Base-by-base conservation (phyloP, 257 asterid genomes). In the Penstemon davidsonii region DNA sequence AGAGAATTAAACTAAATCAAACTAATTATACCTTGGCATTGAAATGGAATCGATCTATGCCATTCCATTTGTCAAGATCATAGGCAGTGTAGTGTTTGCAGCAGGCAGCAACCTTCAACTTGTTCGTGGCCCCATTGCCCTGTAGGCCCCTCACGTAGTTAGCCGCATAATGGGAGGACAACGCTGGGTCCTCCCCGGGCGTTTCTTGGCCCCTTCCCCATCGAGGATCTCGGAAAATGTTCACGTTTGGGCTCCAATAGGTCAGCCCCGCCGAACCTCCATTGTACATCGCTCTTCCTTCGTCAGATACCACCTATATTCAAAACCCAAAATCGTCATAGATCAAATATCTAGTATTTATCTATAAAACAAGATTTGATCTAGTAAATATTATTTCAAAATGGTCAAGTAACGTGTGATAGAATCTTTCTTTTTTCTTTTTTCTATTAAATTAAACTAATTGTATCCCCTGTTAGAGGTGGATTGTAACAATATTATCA, bases 191-290 rank as follows among this genome's bases (percentile, higher is more conserved):
- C 75, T 91, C 98, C 0, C 98, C 96, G 0, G 97, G 96, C 2
- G 97, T 91, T 75, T 91, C 97, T 64, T 91, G 96, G 62, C 96
- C 90, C 49, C 98, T 38, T 0, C 98, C 98, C 98, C 98, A 92
- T 4, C 98, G 76, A 0, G 96, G 98, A 74, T 92, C 98, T 56
- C 98, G 84, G 13, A 89, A 87, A 61, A 92, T 84, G 68, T 92
- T 92, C 77, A 92, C 98, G 11, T 92, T 92, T 39, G 98, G 98
- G 66, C 98, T 92, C 98, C 98, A 92, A 73, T 76, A 87, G 36
- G 96, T 87, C 15, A 92, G 73, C 1, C 98, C 96, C 0, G 94
- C 96, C 37, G 59, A 15, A 4, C 96, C 98, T 67, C 96, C 98
- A 7, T 92, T 92, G 78, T 92, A 83, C 98, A 92, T 89, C 0